phyloP scores from a whole-genome alignment of 1,284 basidiomycete species.

The Papiliotrema laurentii region DNA sequence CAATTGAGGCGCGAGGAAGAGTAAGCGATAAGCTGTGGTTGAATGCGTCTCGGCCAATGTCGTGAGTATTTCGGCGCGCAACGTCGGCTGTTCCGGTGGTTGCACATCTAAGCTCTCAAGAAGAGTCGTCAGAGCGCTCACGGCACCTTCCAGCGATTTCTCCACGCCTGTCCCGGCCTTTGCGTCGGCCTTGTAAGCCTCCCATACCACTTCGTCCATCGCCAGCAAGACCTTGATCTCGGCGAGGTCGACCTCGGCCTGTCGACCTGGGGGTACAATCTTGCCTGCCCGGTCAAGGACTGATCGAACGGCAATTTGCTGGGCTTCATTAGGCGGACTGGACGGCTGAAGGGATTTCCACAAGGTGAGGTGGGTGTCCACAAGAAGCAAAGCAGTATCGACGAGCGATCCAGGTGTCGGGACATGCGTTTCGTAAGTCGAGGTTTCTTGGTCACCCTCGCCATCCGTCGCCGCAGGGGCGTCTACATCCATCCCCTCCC shows the following conservation, averaged over 20 bases:
- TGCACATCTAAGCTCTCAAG: conserved; percentile 24
- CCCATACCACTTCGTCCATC: conserved; percentile 40
- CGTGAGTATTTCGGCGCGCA: conserved; percentile 35
- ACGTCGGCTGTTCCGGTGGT: conserved; percentile 20
- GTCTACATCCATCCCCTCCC: conserved; percentile 54
- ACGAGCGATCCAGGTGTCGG: conserved; percentile 40
- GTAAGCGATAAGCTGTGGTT: conserved; percentile 23
- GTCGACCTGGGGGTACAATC: conserved; percentile 21
- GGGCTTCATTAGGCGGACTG: conserved; percentile 23
- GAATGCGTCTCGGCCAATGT: conserved; percentile 36
- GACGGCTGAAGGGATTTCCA: conserved; percentile 31
- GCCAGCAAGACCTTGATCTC: conserved; percentile 40
- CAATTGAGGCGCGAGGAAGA: conserved; percentile 22
- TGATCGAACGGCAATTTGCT: conserved; percentile 28
- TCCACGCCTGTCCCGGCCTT: conserved; percentile 24
- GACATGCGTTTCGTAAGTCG: conserved; percentile 31
- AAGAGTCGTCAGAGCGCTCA: conserved; percentile 25
- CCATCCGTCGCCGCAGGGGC: conserved; percentile 54
- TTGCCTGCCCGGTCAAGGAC: conserved; percentile 27
- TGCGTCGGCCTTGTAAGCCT: conserved; percentile 27
- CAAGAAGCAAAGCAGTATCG: conserved; percentile 34
- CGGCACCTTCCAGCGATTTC: conserved; percentile 29
- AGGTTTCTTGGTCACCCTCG: conserved; percentile 57
- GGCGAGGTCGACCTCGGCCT: conserved; percentile 39
- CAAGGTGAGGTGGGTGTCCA: conserved; percentile 33